phyloP scores from a whole-genome alignment of 2,329 filamentous ascomycete genomes.

The Aspergillus latus region DNA sequence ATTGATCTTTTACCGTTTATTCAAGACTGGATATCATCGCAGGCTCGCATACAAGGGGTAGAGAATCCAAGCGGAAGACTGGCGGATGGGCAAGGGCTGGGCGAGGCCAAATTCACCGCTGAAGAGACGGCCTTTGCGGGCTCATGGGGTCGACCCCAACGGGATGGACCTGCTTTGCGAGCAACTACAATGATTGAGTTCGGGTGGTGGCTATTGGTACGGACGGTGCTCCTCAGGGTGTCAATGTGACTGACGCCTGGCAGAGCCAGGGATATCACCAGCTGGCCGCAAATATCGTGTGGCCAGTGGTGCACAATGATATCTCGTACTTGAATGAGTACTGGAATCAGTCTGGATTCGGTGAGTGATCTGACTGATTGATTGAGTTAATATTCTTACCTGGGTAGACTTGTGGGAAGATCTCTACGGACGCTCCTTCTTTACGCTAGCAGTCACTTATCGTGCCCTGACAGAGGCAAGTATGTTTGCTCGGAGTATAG shows the following conservation, averaged over 20 bases:
- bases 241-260: background rate
- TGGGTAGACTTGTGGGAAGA: constrained; percentile 75
- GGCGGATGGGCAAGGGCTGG: constrained; percentile 53
- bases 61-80: constrained; percentile 67
- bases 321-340: constrained; percentile 63
- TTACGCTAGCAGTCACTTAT: constrained; percentile 69
- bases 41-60: constrained; percentile 66
- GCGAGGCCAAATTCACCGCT: constrained; percentile 71
- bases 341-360: constrained; percentile 62
- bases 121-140: constrained; percentile 62
- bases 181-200: constrained; percentile 73
- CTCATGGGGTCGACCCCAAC: constrained; percentile 74
- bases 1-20: constrained; percentile 59
- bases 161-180: constrained; percentile 74
- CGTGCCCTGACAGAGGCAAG: constrained; percentile 62
- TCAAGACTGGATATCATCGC: constrained; percentile 66
- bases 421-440: constrained; percentile 73
- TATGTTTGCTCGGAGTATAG: constrained; percentile 63
- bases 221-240: background rate
- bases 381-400: constrained; percentile 1
- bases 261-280: constrained; percentile 55
- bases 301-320: constrained; percentile 75
- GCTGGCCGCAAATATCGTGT: constrained; percentile 58
- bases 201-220: constrained; percentile 65
- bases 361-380: constrained; percentile 13